phyloP scores from a whole-genome alignment of 805 yeast genomes.

The Hanseniaspora osmophila region DNA sequence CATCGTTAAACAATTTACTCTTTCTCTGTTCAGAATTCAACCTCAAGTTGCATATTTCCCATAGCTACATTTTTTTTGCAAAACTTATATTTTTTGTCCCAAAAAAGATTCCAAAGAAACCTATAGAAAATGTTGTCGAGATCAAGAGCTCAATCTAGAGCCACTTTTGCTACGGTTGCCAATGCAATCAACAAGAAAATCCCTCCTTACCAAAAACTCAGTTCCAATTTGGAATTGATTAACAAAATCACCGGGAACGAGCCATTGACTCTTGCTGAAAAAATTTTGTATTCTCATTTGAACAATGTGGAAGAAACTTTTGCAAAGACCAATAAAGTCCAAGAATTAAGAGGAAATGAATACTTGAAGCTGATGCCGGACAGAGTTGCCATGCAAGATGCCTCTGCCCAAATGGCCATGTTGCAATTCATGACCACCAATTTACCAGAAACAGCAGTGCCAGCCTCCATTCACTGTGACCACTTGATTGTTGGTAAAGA shows the following conservation, averaged over 20 bases:
- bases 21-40: neutral
- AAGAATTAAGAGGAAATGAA: constrained; percentile 66
- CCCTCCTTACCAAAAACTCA: constrained; percentile 77
- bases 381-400: constrained; percentile 99
- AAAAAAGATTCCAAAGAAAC: neutral
- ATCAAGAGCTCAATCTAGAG: constrained; percentile 5
- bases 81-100: no score
- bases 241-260: constrained; percentile 47
- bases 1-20: no score
- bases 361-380: constrained; percentile 91
- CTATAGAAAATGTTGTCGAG: constrained; percentile 14
- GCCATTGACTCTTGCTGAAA: constrained; percentile 90
- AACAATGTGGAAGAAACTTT: constrained; percentile 78
- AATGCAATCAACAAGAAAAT: constrained; percentile 35
- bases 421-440: constrained; percentile 97
- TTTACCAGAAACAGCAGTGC: constrained; percentile 73
- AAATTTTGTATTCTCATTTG: constrained; percentile 83
- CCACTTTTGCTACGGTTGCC: constrained; percentile 30
- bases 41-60: no score
- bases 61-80: no score
- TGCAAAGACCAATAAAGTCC: constrained; percentile 29
- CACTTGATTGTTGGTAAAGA: constrained; percentile 94
- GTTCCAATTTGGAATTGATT: constrained; percentile 48
- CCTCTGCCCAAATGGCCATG: constrained; percentile 99
- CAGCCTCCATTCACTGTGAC: constrained; percentile 94